Conservation (phyloP, 306 rosid genomes). For the Cucurbita pepo region DNA sequence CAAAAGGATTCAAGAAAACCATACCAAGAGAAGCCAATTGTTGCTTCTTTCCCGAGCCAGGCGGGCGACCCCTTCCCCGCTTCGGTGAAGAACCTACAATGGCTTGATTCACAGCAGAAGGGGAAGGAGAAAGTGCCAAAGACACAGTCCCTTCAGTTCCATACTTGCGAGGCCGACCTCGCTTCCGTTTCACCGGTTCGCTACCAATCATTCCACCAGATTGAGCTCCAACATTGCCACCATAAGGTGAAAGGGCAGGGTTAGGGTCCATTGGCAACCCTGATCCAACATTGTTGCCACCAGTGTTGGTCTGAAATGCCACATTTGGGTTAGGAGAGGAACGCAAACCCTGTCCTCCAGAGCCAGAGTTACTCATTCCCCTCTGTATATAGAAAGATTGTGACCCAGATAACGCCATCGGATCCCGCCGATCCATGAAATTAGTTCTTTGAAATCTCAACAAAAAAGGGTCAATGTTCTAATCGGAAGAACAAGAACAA, state of each 20-base stretch:
- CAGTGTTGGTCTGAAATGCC: slow-evolving; percentile 45
- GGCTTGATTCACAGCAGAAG: slow-evolving; percentile 35
- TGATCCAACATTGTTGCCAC: slow-evolving; percentile 45
- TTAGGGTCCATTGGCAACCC: slow-evolving; percentile 49
- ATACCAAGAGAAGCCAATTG: slow-evolving; percentile 66
- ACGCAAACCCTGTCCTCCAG: slow-evolving; percentile 43
- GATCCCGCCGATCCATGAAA: slow-evolving; percentile 84
- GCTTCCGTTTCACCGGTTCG: slow-evolving; percentile 62
- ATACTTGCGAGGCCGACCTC: slow-evolving; percentile 92
- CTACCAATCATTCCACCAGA: slow-evolving; percentile 31
- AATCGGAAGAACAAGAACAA: not conserved
- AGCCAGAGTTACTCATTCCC: slow-evolving; percentile 36
- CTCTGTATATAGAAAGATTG: slow-evolving; percentile 68
- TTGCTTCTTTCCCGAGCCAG: slow-evolving; percentile 81
- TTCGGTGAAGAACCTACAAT: slow-evolving; percentile 26
- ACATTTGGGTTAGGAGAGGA: slow-evolving; percentile 41
- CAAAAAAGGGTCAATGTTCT: not conserved
- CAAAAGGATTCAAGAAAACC: not conserved
- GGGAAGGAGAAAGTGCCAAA: slow-evolving; percentile 45
- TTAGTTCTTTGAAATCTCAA: not conserved
- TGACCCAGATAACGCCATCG: slow-evolving; percentile 60
- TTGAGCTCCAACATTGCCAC: slow-evolving; percentile 52
- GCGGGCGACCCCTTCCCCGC: slow-evolving; percentile 85
- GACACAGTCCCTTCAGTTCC: slow-evolving; percentile 80
- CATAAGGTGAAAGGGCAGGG: slow-evolving; percentile 38